Base-by-base conservation (phyloP, 139 green algal genomes). In the Nannochloris sp. region DNA sequence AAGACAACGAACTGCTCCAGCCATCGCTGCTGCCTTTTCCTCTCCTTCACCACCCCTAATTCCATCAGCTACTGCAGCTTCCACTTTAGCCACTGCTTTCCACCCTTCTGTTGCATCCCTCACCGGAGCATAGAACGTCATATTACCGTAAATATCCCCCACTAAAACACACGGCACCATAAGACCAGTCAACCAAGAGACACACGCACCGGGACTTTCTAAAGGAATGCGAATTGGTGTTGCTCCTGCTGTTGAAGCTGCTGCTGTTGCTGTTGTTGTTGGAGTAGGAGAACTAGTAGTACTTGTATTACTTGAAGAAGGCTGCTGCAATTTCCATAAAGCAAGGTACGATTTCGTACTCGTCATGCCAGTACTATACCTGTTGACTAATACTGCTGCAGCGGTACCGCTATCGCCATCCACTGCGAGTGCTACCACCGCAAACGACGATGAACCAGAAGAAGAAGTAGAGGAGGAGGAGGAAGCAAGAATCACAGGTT, bases 151-250 rank as follows among this genome's bases (percentile, higher is more conserved):
- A 31, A 30, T 64, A 30, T 24, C 27, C 12, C 30, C 63, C 0
- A 70, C 63, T 15, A 38, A 37, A 54, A 70, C 13, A 54, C 63
- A 70, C 45, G 63, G 63, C 32, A 29, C 32, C 10, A 48, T 4
- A 4, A 14, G 5, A 30, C 58, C 31, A 10, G 25, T 19, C 63
- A 60, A 38, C 63, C 63, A 70, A 13, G 33, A 54, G 0, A 53
- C 9, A n/a, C n/a, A n/a, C n/a, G n/a, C n/a, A n/a, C n/a, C n/a
- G n/a, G n/a, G n/a, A n/a, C n/a, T n/a, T n/a, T n/a, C n/a, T n/a
- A n/a, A n/a, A n/a, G n/a, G n/a, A n/a, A n/a, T n/a, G n/a, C n/a
- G n/a, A n/a, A n/a, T n/a, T n/a, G n/a, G n/a, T n/a, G n/a, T n/a
- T n/a, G n/a, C n/a, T n/a, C n/a, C n/a, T n/a, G n/a, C n/a, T n/a